Evolutionary conservation across 495 filamentous ascomycete genomes (phyloP).

Genomic region (Oleoguttula mirabilis): DNA sequence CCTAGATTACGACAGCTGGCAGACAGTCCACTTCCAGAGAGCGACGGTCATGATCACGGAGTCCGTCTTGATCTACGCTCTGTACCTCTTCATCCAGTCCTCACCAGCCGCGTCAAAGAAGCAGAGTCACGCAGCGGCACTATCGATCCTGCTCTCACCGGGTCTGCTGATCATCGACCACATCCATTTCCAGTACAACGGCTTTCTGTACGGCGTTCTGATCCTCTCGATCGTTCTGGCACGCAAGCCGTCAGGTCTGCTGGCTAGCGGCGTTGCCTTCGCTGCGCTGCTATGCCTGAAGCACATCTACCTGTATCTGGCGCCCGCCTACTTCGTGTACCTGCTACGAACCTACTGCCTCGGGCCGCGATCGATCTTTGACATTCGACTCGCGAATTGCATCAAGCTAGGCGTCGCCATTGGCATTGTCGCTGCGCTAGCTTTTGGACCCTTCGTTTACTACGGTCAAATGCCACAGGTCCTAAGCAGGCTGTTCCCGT

Average conservation of each 20-base stretch:
- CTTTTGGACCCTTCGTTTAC: conserved; percentile 80
- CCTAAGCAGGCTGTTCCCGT: conserved; percentile 76
- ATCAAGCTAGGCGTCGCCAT: conserved; percentile 71
- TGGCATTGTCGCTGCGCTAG: conserved; percentile 57
- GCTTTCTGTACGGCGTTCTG: conserved; percentile 83
- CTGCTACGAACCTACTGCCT: conserved; percentile 80
- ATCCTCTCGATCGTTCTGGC: conserved; percentile 74
- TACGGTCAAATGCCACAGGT: conserved; percentile 84
- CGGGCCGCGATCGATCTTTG: conserved; percentile 61
- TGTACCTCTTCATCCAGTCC: conserved; percentile 60
- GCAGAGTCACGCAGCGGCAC: conserved; percentile 74
- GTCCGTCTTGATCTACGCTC: conserved; percentile 69
- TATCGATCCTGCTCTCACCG: conserved; percentile 83
- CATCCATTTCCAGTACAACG: conserved; percentile 99
- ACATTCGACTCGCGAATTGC: conserved; percentile 62
- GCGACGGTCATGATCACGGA: conserved; percentile 79
- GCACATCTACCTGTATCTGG: conserved; percentile 95
- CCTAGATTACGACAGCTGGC: conserved; percentile 74
- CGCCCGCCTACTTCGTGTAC: conserved; percentile 91
- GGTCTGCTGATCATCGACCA: conserved; percentile 95
- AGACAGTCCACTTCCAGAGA: conserved; percentile 87
- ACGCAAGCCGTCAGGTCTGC: conserved; percentile 60
- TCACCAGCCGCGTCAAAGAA: conserved; percentile 49
- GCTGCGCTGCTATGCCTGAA: conserved; percentile 82
- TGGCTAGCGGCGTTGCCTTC: conserved; percentile 70